Evolutionary conservation across 78 protist species (phyloP), one percentile per base, ranked within the genome.

Genomic region (Dictyostelium brefeldianum): DNA sequence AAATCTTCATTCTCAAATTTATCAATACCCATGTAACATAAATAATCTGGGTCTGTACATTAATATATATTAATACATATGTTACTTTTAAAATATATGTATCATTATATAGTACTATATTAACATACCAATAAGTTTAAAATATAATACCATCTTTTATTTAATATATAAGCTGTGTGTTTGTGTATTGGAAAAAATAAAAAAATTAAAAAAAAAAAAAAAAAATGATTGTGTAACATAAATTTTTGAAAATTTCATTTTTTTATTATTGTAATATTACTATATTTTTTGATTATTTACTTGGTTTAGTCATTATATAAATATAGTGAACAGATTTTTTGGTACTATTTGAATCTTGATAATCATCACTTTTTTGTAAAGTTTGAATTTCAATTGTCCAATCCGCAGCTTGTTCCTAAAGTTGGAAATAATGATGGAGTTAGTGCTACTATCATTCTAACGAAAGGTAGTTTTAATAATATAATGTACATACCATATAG

Each of bases 1-100:
- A 98, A 78, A n/a, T 96, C 98, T 74, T 98, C 99, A 78, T 98
- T 98, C 47, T 98, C 99, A 73, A 67, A 83, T 77, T 98, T 98
- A 81, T 98, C 98, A 12, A 71, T 22, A n/a, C 99, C 99, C 96
- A 94, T 94, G 80, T 96, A 98, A 51, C 75, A 8, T 18, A 87
- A 7, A 51, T 87, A 87, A 4, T 75, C 83, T 46, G 83, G 83
- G 17, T 85, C 83, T 85, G 59, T 15, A 82, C 15, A n/a, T n/a
- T 27, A 27, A 36, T 18, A 57, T 11, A 20, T 31, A 51, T 50
- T 43, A 15, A 12, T 70, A 51, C 10, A 14, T 6, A 27, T 31
- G 6, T 54, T 78, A 17, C n/a, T n/a, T 69, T 12, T 70, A 67
- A 36, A 46, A 4, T 53, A 8, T 27, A 5, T 74, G 4, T 53